Evolutionary conservation across 1,139 yeast species (phyloP), one percentile per base, ranked within the genome.

Genomic region (Zygoascus hellenicus): DNA sequence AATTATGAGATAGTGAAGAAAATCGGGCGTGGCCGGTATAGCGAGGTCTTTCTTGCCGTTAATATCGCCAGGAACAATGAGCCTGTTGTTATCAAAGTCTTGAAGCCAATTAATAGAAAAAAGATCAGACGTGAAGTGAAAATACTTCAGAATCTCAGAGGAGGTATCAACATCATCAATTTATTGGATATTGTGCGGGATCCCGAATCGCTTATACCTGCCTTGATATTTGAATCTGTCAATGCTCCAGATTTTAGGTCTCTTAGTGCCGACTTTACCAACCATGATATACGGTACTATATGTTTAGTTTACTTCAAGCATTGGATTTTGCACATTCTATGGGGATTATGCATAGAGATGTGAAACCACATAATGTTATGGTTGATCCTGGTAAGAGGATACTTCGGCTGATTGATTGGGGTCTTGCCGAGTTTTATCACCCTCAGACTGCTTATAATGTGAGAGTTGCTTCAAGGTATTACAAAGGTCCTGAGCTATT

Each of bases 291-390:
- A 56, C 77, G 89, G 55, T 88, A 68, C 66, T 90, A 90, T 67
- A 88, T 90, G 81, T 83, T 75, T 55, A 95, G 89, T 66, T 72
- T 90, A 53, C 72, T 90, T 56, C 78, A 76, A 44, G 97, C 97
- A 0, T 72, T 90, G 55, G 96, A 90, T 64, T 90, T 77, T 64
- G 82, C 89, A 26, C 97, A 90, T 67, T 86, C 95, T 4, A 85
- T 84, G 87, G 97, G 97, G 26, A 88, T 90, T 51, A 90, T 90
- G 84, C 97, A 90, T 66, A 75, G 97, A 63, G 97, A 90, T 67
- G 97, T 90, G 52, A 90, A 90, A 64, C 97, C 97, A 10, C 96
- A 90, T 63, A 90, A 90, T 62, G 90, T 90, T 46, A 90, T 90
- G 96, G 90, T 90, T 58, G 97, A 90, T 64, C 96, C 88, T 55